Evolutionary conservation across 2,329 filamentous ascomycete species (phyloP).

Genomic region (Talaromyces marneffei): DNA sequence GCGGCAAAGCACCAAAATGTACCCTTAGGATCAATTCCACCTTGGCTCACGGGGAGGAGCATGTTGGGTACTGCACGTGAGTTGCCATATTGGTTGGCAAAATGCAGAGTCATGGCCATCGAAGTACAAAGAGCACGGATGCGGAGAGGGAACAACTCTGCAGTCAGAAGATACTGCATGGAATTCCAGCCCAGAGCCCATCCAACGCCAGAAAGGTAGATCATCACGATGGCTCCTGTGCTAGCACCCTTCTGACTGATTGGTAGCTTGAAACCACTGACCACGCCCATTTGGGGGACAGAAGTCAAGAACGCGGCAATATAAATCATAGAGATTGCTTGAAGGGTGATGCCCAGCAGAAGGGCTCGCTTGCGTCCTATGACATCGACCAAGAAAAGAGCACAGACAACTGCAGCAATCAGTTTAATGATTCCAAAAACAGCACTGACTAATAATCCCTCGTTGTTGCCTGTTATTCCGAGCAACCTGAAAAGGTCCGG

Average conservation of each 20-base stretch:
- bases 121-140: constrained; percentile 66
- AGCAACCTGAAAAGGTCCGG: constrained; percentile 16
- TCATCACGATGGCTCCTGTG: constrained; percentile 65
- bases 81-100: constrained; percentile 73
- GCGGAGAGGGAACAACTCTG: constrained; percentile 69
- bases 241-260: constrained; percentile 52
- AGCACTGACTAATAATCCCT: constrained; percentile 16
- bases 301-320: constrained; percentile 41
- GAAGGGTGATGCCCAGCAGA: background rate
- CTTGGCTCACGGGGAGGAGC: constrained; percentile 50
- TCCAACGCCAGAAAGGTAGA: constrained; percentile 61
- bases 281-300: constrained; percentile 53
- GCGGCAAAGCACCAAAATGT: constrained; percentile 73
- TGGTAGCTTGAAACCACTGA: constrained; percentile 15
- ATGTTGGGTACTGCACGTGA: constrained; percentile 68
- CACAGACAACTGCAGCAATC: constrained; percentile 11
- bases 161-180: constrained; percentile 72
- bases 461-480: constrained; percentile 14
- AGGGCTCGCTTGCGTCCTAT: constrained; percentile 13
- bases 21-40: constrained; percentile 51
- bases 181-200: constrained; percentile 62
- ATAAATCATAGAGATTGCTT: background rate
- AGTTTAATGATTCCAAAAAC: constrained; percentile 19
- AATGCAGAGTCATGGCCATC: constrained; percentile 71
- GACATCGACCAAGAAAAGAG: constrained; percentile 18